Base-by-base conservation (phyloP, 148 eudicot genomes). In the Silene conica region DNA sequence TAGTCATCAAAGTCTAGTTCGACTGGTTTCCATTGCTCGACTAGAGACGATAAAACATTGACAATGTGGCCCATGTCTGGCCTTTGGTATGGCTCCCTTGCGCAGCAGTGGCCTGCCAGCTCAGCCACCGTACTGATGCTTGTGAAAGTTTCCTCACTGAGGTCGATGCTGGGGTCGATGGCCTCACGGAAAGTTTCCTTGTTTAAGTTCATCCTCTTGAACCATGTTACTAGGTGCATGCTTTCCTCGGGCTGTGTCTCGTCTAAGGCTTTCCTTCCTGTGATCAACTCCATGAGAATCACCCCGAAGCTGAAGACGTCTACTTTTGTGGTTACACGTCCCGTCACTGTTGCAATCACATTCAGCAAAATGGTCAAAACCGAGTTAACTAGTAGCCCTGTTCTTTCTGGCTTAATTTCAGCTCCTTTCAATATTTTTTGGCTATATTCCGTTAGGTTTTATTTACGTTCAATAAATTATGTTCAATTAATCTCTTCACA, bases 1-100 rank as follows among this genome's bases (percentile, higher is more conserved):
- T 87, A 78, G 77, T 93, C 98, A 23, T 93, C 97, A 0, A 85
- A 23, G 70, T 73, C 80, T 66, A 78, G 76, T 34, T 88, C 89
- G 0, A 86, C 50, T 1, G 97, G 98, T 76, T 88, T 91, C 98
- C 98, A 94, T 13, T 87, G 85, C 83, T 94, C 98, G 0, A 87
- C 96, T 1, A 94, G 83, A 64, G 98, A 94, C 20, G 98, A 94
- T 3, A 94, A 81, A 50, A 91, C 98, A 34, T 91, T 91, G 31
- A 94, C 98, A 8, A 89, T 85, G 34, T 94, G 97, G 52, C 93
- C 97, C 98, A 94, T 94, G 82, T 94, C 98, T 6, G 98, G 98
- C 69, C 98, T 81, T 72, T 94, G 98, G 70, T 89, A 89, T 22
- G 98, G 97, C 82, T 94, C 97, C 75, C 98, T 81, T 6, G 93